These are phyloP conservation scores for Hippophae rhamnoides DNA, from an alignment of 306 rosid species.

Conservation along the genomic window DNA sequence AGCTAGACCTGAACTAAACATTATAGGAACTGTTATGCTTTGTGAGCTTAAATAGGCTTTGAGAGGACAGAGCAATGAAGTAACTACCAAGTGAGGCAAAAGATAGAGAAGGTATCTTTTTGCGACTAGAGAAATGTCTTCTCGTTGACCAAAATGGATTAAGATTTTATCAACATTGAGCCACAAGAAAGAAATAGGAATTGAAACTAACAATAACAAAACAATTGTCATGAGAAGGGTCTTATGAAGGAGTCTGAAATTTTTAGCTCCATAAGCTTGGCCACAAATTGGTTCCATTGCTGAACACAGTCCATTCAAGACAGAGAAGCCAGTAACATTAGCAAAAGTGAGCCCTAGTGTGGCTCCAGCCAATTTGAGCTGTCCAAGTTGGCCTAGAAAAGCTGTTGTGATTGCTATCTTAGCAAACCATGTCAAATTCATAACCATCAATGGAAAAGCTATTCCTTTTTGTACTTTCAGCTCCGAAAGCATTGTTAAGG, in stretches of 20 bases:
- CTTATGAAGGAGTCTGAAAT: constrained; percentile 63
- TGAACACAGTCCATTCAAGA: constrained; percentile 63
- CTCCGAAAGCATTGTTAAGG: constrained; percentile 32
- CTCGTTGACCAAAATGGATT: constrained; percentile 57
- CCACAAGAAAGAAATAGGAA: constrained; percentile 79
- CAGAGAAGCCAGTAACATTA: constrained; percentile 83
- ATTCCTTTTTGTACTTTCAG: constrained; percentile 45
- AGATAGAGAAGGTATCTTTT: constrained; percentile 44
- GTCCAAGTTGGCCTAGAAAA: constrained; percentile 65
- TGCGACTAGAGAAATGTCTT: constrained; percentile 51
- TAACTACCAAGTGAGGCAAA: constrained; percentile 58
- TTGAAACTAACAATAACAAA: constrained; percentile 37
- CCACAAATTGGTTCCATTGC: constrained; percentile 98
- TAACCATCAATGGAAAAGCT: constrained; percentile 57
- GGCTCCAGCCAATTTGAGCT: constrained; percentile 69
- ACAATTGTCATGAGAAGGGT: constrained; percentile 64
- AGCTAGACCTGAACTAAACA: constrained; percentile 56
- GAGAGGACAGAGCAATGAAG: constrained; percentile 64
- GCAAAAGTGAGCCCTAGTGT: constrained; percentile 82
- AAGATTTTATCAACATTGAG: constrained; percentile 63
- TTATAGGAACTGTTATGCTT: constrained; percentile 58
- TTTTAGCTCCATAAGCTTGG: constrained; percentile 83
- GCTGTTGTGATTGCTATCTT: constrained; percentile 72
- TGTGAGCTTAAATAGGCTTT: constrained; percentile 70
- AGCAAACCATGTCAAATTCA: constrained; percentile 82